phyloP scores from a whole-genome alignment of 352 stramenopile genomes.

The Globisporangium nodosum region DNA sequence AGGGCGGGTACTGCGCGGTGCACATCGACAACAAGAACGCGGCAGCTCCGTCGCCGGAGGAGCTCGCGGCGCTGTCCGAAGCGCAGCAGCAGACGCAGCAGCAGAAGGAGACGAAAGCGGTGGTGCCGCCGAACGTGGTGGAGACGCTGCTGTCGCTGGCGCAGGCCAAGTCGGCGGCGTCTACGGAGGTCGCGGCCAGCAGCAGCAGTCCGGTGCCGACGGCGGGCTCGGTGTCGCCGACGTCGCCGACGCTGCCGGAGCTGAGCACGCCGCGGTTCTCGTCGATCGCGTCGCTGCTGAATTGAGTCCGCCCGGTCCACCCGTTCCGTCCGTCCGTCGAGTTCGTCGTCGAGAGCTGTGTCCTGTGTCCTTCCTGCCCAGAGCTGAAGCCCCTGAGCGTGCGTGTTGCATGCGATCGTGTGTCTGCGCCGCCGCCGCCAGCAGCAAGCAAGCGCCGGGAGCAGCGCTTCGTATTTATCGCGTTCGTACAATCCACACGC shows the following conservation, averaged over 20 bases:
- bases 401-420: background rate
- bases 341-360: background rate
- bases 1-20: constrained; percentile 59
- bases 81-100: constrained; percentile 1
- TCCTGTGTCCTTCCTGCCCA: background rate
- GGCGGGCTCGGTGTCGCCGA: background rate
- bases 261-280: constrained; percentile 13
- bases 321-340: background rate
- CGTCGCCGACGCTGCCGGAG: constrained; percentile 12
- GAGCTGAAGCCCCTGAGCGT: background rate
- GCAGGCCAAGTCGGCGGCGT: constrained; percentile 20
- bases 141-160: constrained; percentile 63
- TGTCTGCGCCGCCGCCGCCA: background rate
- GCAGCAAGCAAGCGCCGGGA: background rate
- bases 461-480: constrained; percentile 1
- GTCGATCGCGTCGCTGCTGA: constrained; percentile 52
- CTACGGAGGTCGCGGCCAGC: background rate
- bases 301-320: constrained; percentile 11
- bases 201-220: background rate
- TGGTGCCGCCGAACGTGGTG: constrained; percentile 39
- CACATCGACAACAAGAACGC: constrained; percentile 37
- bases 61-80: background rate
- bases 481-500: background rate
- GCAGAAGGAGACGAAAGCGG: constrained; percentile 2
- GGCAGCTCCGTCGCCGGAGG: constrained; percentile 10